Base-by-base conservation (phyloP, 192 early-diverging fungal genomes). In the Rhizoclosmatium globosum region DNA sequence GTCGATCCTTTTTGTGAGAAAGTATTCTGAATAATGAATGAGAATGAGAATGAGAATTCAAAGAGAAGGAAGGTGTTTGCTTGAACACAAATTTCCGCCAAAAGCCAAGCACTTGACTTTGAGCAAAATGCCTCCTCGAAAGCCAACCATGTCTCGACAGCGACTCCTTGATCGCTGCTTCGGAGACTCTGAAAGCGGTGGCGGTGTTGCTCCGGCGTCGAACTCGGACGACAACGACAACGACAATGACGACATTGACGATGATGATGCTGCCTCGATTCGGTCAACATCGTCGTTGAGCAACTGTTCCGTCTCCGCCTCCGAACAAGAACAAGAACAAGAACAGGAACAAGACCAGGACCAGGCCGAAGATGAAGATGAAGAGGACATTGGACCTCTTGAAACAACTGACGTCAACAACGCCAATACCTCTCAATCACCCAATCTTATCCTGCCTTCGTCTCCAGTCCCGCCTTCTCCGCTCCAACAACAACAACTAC, bases 1-100 rank as follows among this genome's bases (percentile, higher is more conserved):
- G 73, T 39, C 57, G 61, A 64, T 64, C 73, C 9, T 74, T 74
- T 64, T 64, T 74, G 73, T 74, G 73, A 74, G 44, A 31, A 42
- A 17, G 43, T 7, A 13, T 46, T 21, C 17, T 47, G 19, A 23
- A 9, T 47, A 43, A 17, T 68, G 67, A 43, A 7, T 46, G 43
- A n/a, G 67, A 13, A n/a, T n/a, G 67, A 17, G 67, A 13, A 47
- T 45, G 45, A 46, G 13, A 38, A 64, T 38, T 31, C 31, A 31
- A 31, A 31, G 31, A 31, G 31, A 31, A 31, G 31, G 31, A 31
- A 31, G 31, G 31, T 31, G 31, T 31, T 31, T 31, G 31, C 0
- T 31, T 31, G 31, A 31, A 31, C 31, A 31, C 31, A 31, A 31
- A 31, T 31, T 31, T 31, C 31, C 31, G 31, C 31, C 31, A 31